Percentiles rank a stretch among this genome's conserved stretches.
phyloP scores from a whole-genome alignment of 2,329 filamentous ascomycete genomes.

The Exophiala sp. region DNA sequence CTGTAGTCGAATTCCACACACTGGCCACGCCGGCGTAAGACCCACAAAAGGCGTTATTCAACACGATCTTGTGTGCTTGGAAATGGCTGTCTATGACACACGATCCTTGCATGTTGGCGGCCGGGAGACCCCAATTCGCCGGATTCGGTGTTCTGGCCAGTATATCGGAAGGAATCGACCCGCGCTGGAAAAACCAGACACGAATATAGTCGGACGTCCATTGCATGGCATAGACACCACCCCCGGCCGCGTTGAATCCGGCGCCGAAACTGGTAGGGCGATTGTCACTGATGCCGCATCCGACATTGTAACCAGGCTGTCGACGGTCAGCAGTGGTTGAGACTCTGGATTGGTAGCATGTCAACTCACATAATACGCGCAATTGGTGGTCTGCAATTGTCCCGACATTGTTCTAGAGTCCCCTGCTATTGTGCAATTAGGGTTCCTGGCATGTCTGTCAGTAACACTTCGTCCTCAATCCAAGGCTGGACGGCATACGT shows the following conservation, averaged over 20 bases:
- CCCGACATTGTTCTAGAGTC: slow-evolving; percentile 33
- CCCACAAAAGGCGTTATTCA: slow-evolving; percentile 76
- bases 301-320: slow-evolving; percentile 37
- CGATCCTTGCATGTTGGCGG: slow-evolving; percentile 56
- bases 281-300: slow-evolving; percentile 51
- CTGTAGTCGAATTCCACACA: slow-evolving; percentile 24
- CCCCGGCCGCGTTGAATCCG: slow-evolving; percentile 59
- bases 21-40: slow-evolving; percentile 64
- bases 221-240: slow-evolving; percentile 62
- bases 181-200: slow-evolving; percentile 44
- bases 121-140: slow-evolving; percentile 38
- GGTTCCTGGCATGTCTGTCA: slow-evolving; percentile 6
- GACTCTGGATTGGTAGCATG: neutral
- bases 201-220: slow-evolving; percentile 41
- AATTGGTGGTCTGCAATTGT: slow-evolving; percentile 46
- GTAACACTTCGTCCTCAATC: neutral
- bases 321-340: neutral
- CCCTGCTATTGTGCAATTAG: slow-evolving; percentile 25
- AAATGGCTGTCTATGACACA: slow-evolving; percentile 66
- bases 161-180: slow-evolving; percentile 41
- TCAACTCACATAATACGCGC: slow-evolving; percentile 41
- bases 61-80: slow-evolving; percentile 61
- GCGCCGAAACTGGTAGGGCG: slow-evolving; percentile 48
- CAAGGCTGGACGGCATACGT: slow-evolving; percentile 35
- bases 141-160: slow-evolving; percentile 38